phyloP scores from a whole-genome alignment of 129 eudicot genomes.

The Gnaphalium uliginosum region DNA sequence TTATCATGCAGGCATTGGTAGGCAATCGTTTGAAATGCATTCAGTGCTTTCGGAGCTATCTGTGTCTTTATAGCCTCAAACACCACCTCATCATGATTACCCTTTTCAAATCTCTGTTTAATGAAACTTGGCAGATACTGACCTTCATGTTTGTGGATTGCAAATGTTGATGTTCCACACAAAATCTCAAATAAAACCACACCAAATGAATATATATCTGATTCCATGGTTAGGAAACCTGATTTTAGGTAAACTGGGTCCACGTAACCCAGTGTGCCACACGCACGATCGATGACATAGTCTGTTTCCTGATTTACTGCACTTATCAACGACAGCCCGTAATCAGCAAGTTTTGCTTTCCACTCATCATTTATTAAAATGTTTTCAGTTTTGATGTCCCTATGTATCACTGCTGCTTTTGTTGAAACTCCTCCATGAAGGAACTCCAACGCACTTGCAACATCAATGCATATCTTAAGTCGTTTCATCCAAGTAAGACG shows the following conservation, averaged over 20 bases:
- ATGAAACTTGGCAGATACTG: neutral
- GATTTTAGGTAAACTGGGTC: neutral
- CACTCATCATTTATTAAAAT: neutral
- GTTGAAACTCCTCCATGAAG: no score
- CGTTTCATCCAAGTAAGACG: no score
- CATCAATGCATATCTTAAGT: no score
- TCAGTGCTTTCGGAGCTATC: neutral
- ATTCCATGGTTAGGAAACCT: neutral
- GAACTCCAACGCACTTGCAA: no score
- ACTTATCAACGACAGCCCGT: neutral
- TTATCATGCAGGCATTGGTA: neutral
- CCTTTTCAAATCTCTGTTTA: neutral
- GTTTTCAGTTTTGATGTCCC: neutral
- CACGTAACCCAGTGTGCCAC: neutral
- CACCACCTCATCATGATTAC: neutral
- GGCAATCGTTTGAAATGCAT: neutral
- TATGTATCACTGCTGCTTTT: neutral
- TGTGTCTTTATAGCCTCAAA: neutral
- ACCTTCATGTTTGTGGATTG: neutral
- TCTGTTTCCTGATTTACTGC: neutral
- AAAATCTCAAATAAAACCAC: conserved; percentile 9
- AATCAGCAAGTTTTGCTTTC: neutral
- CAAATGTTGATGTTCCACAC: neutral
- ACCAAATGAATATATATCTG: neutral
- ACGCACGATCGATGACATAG: neutral